A percentile compares a stretch with the other conserved stretches of the same genome.
phyloP scores from a whole-genome alignment of 768 basidiomycete genomes.

The Tricholoma terreum region DNA sequence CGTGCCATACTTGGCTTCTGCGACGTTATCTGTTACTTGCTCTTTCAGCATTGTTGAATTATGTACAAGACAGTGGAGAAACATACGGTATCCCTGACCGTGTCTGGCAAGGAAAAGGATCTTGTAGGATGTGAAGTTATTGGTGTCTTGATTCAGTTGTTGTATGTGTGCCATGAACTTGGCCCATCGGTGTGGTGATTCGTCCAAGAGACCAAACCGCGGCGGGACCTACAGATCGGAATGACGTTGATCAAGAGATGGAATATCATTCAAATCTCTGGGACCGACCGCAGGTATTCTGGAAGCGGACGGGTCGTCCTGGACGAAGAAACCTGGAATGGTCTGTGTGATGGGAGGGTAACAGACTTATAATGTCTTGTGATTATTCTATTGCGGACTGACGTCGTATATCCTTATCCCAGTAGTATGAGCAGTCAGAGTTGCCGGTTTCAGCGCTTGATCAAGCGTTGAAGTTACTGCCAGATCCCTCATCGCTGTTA shows the following conservation, averaged over 20 bases:
- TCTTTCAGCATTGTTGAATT: background rate
- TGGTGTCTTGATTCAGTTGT: conserved; percentile 43
- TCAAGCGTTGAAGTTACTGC: background rate
- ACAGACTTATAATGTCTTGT: background rate
- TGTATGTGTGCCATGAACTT: conserved; percentile 40
- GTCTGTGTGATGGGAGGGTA: conserved; percentile 17
- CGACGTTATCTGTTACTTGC: conserved; percentile 58
- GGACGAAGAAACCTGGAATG: conserved; percentile 41
- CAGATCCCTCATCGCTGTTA: background rate
- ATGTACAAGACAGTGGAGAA: background rate
- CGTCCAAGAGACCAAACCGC: conserved; percentile 58
- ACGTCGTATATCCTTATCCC: background rate
- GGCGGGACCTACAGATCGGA: conserved; percentile 42
- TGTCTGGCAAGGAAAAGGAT: conserved; percentile 66
- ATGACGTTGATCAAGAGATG: background rate
- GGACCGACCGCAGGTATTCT: conserved; percentile 29
- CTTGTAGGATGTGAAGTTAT: conserved; percentile 47
- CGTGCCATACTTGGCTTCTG: conserved; percentile 52
- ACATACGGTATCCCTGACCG: conserved; percentile 71
- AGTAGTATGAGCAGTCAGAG: too few species aligned
- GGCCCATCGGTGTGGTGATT: conserved; percentile 46
- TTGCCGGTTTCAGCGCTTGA: background rate
- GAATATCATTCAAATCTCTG: background rate
- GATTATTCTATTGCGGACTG: background rate
- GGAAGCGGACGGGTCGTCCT: conserved; percentile 31